Evolutionary conservation across 768 basidiomycete genomes (phyloP), one percentile per base, ranked within the genome.

Genomic region (Tulasnella sp.): DNA sequence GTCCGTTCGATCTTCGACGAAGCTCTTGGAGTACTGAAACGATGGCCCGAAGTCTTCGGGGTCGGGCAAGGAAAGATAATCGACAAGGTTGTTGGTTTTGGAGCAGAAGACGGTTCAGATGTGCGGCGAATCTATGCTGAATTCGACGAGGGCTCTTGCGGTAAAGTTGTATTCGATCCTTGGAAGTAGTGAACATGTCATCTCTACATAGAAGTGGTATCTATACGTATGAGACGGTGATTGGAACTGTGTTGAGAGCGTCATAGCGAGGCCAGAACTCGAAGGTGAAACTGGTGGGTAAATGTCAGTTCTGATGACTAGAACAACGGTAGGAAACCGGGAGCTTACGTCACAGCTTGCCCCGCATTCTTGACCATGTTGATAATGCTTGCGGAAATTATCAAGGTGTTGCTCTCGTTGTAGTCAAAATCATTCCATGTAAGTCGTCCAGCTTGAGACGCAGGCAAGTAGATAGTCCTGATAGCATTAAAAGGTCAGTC

Each of bases 101-200:
- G 88, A 72, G 85, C 36, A 27, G 31, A 5, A 4, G 77, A 78
- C 40, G 77, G 77, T 31, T 40, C 40, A 27, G 18, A 90, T 56
- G 82, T 75, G 48, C 68, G 74, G 71, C 87, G 90, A 82, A 86
- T 86, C 48, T 95, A 93, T 84, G 87, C 87, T 27, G 87, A 88
- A 38, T 95, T 94, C 81, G 92, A 94, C 81, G 90, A 91, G 84
- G 91, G 91, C 31, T 86, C 88, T 83, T 88, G 92, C 52, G 94
- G 94, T 0, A 94, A 95, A 85, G 89, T 92, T 12, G 86, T 94
- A 42, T 94, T 95, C 82, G 90, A 92, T 84, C 92, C 92, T 38
- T 94, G 91, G 92, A 88, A 84, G 80, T 89, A 39, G 21, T 24
- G 39, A 40, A 74, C 1, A 74, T 27, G 10, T 12, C 5, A n/a